These are phyloP conservation scores for Sherardia arvensis DNA, from an alignment of 257 asterid species.

Conservation along the genomic window DNA sequence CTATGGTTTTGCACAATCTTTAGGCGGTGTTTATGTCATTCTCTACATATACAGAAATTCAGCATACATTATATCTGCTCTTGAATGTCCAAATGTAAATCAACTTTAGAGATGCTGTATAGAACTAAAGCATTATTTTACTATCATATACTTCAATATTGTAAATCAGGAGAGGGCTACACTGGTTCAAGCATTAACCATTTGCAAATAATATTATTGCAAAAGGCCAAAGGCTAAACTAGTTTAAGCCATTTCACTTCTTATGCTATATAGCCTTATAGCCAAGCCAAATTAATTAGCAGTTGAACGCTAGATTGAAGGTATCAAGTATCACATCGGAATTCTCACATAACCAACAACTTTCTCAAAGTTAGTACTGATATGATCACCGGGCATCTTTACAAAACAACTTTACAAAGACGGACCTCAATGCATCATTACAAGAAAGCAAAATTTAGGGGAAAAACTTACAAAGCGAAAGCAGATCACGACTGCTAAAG, in stretches of 20 bases:
- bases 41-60: too few relatives aligned
- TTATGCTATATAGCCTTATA: not conserved
- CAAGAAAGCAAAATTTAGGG: conserved; percentile 8
- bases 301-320: too few relatives aligned
- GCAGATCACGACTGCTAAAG: conserved; percentile 76
- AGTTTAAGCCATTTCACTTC: not conserved
- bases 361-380: not conserved
- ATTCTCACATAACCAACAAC: not conserved
- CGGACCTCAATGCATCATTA: not conserved
- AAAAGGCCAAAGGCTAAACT: too few relatives aligned
- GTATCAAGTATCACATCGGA: conserved; percentile 3
- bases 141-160: too few relatives aligned
- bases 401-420: conserved; percentile 2
- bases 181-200: not conserved
- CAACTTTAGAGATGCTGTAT: too few relatives aligned
- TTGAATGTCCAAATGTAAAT: too few relatives aligned
- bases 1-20: too few relatives aligned
- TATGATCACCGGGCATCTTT: not conserved
- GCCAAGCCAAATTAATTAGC: not conserved
- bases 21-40: too few relatives aligned
- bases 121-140: too few relatives aligned
- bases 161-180: not conserved
- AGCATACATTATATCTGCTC: too few relatives aligned
- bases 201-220: too few relatives aligned
- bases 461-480: conserved; percentile 80